phyloP scores from a whole-genome alignment of 768 basidiomycete genomes.

The Daedaleopsis nitida region DNA sequence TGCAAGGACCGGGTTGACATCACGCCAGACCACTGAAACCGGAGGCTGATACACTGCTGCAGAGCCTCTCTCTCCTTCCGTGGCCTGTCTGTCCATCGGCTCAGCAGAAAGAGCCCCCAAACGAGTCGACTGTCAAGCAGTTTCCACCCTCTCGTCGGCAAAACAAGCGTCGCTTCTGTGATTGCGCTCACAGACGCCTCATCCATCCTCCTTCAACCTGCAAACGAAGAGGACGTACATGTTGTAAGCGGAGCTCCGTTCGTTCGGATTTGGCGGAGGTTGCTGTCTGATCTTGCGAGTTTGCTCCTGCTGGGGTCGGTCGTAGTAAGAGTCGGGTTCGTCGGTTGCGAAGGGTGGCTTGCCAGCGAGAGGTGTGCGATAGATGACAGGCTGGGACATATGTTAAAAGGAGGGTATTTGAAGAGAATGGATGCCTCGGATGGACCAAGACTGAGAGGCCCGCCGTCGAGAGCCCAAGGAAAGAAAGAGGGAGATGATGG shows the following conservation, averaged over 20 bases:
- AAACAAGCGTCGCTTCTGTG: background rate
- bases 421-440: slow-evolving; percentile 37
- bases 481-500: slow-evolving; percentile 13
- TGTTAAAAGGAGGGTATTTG: slow-evolving; percentile 17
- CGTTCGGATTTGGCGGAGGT: slow-evolving; percentile 49
- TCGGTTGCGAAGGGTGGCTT: slow-evolving; percentile 71
- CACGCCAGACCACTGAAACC: too few species aligned
- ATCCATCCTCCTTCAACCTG: background rate
- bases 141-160: background rate
- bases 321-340: slow-evolving; percentile 63
- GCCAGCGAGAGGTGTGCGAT: slow-evolving; percentile 49
- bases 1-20: too few species aligned
- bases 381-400: slow-evolving; percentile 31
- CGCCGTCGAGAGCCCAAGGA: slow-evolving; percentile 17
- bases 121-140: background rate
- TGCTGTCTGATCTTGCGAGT: slow-evolving; percentile 43
- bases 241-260: slow-evolving; percentile 63
- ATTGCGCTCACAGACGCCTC: background rate
- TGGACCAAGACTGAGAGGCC: slow-evolving; percentile 25
- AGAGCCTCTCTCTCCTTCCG: too few species aligned
- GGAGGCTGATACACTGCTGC: too few species aligned
- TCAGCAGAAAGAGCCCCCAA: background rate
- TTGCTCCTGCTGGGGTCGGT: slow-evolving; percentile 43
- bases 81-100: too few species aligned
- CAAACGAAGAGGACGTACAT: slow-evolving; percentile 50